phyloP scores from a whole-genome alignment of 148 eudicot species.

The Chenopodium suecicum region DNA sequence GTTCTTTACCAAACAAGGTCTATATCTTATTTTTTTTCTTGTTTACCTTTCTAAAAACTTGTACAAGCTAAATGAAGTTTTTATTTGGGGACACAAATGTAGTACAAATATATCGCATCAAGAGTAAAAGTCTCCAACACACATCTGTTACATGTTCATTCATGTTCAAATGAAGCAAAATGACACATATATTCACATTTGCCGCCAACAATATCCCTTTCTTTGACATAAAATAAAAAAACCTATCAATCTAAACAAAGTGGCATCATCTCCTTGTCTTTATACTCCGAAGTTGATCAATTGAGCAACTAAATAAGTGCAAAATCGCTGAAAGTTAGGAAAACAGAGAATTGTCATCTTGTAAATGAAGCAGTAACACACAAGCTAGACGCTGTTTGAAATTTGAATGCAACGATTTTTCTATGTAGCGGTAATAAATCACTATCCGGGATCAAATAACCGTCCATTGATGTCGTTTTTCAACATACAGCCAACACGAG shows the following conservation, averaged over 20 bases:
- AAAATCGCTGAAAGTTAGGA: not conserved
- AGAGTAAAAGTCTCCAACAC: not conserved
- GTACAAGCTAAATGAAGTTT: too few relatives aligned
- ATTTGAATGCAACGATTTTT: not conserved
- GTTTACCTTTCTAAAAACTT: too few relatives aligned
- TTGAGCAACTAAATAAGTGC: not conserved
- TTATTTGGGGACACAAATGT: too few relatives aligned
- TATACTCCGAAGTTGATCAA: not conserved
- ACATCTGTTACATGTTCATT: not conserved
- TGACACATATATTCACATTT: constrained; percentile 1
- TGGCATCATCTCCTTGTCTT: not conserved
- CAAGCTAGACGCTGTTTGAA: too few relatives aligned
- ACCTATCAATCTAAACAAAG: not conserved
- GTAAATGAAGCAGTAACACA: too few relatives aligned
- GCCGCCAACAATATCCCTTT: not conserved
- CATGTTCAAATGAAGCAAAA: constrained; percentile 4
- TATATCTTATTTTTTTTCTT: too few relatives aligned
- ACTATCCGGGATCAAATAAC: too few relatives aligned
- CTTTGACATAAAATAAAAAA: not conserved
- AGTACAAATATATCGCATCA: not conserved
- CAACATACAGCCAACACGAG: too few relatives aligned
- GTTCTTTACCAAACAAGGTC: too few relatives aligned
- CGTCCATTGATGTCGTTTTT: too few relatives aligned
- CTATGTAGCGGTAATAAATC: too few relatives aligned
- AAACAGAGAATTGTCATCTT: not conserved